These are phyloP conservation scores for Nevesoporus exiguus DNA, from an alignment of 768 basidiomycete species.

Conservation along the genomic window DNA sequence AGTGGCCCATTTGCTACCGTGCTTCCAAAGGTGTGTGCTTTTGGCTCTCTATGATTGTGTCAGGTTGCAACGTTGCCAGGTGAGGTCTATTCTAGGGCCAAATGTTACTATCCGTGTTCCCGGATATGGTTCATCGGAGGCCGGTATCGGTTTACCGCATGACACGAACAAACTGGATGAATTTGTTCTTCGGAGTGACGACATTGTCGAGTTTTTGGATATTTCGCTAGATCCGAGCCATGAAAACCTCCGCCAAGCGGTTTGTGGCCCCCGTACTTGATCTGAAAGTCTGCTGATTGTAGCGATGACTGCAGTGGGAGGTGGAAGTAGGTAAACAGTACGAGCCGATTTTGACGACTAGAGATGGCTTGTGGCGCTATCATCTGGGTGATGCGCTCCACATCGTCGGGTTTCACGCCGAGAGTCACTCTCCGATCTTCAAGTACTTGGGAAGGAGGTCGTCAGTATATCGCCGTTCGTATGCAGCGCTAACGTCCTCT, in stretches of 20 bases:
- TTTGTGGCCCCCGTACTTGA: not conserved
- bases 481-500: not conserved
- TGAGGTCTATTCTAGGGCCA: constrained; percentile 14
- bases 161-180: not conserved
- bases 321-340: constrained; percentile 3
- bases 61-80: not conserved
- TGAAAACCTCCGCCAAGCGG: not conserved
- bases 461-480: constrained; percentile 5
- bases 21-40: constrained; percentile 11
- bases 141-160: not conserved
- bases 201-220: not conserved
- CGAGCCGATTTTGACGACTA: constrained; percentile 20
- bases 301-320: not conserved
- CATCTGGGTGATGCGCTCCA: constrained; percentile 17
- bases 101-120: not conserved
- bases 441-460: constrained; percentile 11
- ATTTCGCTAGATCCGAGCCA: not conserved
- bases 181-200: not conserved
- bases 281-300: not conserved
- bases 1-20: constrained; percentile 9
- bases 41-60: not conserved
- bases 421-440: constrained; percentile 8
- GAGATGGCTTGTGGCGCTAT: constrained; percentile 24
- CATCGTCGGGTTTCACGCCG: constrained; percentile 15
- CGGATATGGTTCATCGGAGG: constrained; percentile 15